A percentile compares a stretch with the other conserved stretches of the same genome.
Evolutionary conservation across 2,329 filamentous ascomycete species (phyloP).

Genomic region (Bipolaris zeicola): DNA sequence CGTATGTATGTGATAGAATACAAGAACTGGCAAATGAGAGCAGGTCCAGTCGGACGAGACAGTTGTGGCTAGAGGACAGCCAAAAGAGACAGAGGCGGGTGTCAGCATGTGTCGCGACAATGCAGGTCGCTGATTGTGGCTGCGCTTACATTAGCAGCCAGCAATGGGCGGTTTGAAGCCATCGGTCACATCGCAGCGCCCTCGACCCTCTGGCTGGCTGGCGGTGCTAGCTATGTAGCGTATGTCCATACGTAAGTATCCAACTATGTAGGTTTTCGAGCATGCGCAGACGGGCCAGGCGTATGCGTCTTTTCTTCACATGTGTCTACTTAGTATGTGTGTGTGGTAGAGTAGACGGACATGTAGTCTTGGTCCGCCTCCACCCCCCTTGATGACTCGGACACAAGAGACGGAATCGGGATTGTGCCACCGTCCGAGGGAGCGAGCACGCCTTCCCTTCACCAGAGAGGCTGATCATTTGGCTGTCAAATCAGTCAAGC

Average conservation of each 20-base stretch:
- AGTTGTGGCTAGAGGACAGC: conserved; percentile 17
- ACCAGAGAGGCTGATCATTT: conserved; percentile 18
- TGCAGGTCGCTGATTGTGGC: conserved; percentile 21
- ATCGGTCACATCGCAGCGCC: neutral
- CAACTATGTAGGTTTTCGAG: neutral
- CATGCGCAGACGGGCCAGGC: neutral
- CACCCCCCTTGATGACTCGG: neutral
- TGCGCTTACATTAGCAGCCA: conserved; percentile 8
- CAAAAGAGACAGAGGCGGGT: conserved; percentile 9
- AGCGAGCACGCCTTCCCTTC: conserved; percentile 1
- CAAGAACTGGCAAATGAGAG: neutral
- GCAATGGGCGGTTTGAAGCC: neutral
- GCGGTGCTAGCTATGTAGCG: too few species aligned
- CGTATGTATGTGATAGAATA: neutral
- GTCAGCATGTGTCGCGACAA: conserved; percentile 24
- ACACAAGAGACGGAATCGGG: neutral
- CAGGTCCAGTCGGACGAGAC: neutral
- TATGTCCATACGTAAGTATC: neutral
- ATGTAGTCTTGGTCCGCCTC: too few species aligned
- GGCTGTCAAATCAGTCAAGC: conserved; percentile 10
- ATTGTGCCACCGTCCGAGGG: conserved; percentile 21
- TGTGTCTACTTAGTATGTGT: too few species aligned
- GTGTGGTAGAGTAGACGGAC: too few species aligned
- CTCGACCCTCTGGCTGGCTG: too few species aligned
- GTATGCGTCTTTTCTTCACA: neutral